phyloP scores from a whole-genome alignment of 345 rosid genomes.

The Anastatica hierochuntica region DNA sequence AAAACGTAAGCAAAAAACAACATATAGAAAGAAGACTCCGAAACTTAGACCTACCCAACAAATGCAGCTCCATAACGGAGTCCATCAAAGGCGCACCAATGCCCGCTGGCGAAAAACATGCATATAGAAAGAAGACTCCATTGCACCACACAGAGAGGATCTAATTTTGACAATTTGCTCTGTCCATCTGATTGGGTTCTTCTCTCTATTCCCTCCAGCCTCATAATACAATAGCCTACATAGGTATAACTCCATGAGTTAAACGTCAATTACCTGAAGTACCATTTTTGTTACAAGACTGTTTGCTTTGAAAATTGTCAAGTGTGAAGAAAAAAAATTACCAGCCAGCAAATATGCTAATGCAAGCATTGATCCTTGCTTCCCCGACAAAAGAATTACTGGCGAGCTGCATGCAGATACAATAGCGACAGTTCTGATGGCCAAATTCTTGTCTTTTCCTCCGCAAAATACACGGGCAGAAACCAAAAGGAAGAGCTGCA shows the following conservation, averaged over 20 bases:
- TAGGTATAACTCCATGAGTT: constrained; percentile 4
- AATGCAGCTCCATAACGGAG: constrained; percentile 93
- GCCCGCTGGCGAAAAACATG: constrained; percentile 85
- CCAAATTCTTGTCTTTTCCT: constrained; percentile 27
- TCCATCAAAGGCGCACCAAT: constrained; percentile 99
- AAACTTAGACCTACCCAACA: constrained; percentile 56
- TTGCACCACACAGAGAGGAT: constrained; percentile 58
- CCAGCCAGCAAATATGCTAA: constrained; percentile 65
- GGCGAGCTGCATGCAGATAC: constrained; percentile 74
- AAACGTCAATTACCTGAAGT: background rate
- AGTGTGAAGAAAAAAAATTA: constrained; percentile 18
- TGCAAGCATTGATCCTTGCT: constrained; percentile 73
- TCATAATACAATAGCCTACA: constrained; percentile 75
- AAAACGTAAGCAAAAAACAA: constrained; percentile 9
- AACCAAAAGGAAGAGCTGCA: constrained; percentile 48
- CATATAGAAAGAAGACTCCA: constrained; percentile 78
- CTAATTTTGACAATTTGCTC: constrained; percentile 20
- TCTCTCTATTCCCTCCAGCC: constrained; percentile 44
- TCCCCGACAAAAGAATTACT: constrained; percentile 61
- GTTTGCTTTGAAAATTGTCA: background rate
- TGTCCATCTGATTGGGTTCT: constrained; percentile 19
- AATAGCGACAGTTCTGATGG: constrained; percentile 37
- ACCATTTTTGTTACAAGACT: background rate
- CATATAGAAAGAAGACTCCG: background rate
- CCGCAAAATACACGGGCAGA: constrained; percentile 19